Base-by-base conservation (phyloP, 1,139 yeast species). In the Pneumocystis oryctolagi region DNA sequence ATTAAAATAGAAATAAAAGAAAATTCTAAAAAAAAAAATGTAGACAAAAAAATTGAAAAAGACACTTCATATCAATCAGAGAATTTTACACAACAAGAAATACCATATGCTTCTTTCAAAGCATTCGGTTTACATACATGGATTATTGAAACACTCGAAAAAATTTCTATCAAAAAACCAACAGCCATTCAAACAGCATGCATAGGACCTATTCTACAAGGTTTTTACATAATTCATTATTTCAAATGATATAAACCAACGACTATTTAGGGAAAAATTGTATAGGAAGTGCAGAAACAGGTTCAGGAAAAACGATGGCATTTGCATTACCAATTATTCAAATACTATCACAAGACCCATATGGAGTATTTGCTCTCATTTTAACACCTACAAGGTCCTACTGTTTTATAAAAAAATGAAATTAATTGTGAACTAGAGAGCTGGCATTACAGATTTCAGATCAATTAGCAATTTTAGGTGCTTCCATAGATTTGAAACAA, bases 251-350 rank as follows among this genome's bases (percentile, higher is more conserved):
- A 60, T 1, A 30, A 9, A 55, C 47, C 32, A 56, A 53, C n/a
- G n/a, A 30, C 9, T 53, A 18, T 42, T 14, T 30, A 53, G 75
- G 95, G 9, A 82, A 84, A 68, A 96, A 90, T 73, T 90, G 97
- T 73, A 92, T 92, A 61, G 99, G 98, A 62, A 98, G 98, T 53
- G 98, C 99, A 58, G 87, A 87, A 73, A 92, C 99, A 0, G 99
- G 99, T 75, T 85, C 95, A 39, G 99, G 99, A 80, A 92, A 92
- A 72, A 92, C 99, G 2, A 85, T 94, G 40, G 96, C 98, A 0
- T 92, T 92, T 79, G 97, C 95, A 0, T 94, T 90, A 31, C 98
- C 98, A 1, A 92, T 92, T 89, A 77, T 92, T 64, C 84, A 95
- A 0, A 80, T 84, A 70, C 92, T 98, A 97, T 87, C 97, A 0